Evolutionary conservation across 2,329 filamentous ascomycete genomes (phyloP).

Genomic region (Aureobasidium pullulans): DNA sequence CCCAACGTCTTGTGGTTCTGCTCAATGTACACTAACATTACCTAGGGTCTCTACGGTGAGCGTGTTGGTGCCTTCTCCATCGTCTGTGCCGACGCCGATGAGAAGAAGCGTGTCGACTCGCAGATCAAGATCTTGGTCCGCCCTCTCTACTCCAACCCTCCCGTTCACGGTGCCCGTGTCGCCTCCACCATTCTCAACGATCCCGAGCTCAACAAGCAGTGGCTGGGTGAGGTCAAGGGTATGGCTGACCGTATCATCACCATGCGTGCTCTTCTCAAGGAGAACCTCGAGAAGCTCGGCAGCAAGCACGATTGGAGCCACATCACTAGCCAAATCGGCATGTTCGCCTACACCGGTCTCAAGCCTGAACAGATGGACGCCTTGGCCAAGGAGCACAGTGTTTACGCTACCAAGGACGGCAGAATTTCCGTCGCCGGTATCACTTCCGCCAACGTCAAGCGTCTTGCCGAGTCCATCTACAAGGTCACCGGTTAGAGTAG

Average conservation of each 20-base stretch:
- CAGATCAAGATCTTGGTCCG: conserved; percentile 98
- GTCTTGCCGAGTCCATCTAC: conserved; percentile 76
- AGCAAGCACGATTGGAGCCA: conserved; percentile 98
- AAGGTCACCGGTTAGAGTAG: conserved; percentile 61
- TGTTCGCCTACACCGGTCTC: conserved; percentile 98
- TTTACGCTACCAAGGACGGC: conserved; percentile 93
- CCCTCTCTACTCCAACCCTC: conserved; percentile 96
- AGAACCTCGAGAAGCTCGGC: conserved; percentile 89
- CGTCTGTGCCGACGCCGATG: conserved; percentile 73
- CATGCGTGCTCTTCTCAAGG: conserved; percentile 91
- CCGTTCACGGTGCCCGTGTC: conserved; percentile 90
- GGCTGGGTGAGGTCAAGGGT: conserved; percentile 92
- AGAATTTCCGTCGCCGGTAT: conserved; percentile 82
- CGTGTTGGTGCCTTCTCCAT: conserved; percentile 95
- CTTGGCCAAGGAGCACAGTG: conserved; percentile 90
- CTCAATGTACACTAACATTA: conserved; percentile 15
- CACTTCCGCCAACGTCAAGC: conserved; percentile 69
- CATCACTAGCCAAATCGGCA: conserved; percentile 97
- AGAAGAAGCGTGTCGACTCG: conserved; percentile 93
- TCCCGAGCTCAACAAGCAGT: conserved; percentile 78
- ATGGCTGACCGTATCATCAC: conserved; percentile 99
- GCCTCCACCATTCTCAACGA: conserved; percentile 88
- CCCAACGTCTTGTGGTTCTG: not conserved
- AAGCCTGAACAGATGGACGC: conserved; percentile 84
- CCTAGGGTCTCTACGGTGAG: conserved; percentile 89